Base-by-base conservation (phyloP, 345 rosid species). In the Dipteronia dyeriana region DNA sequence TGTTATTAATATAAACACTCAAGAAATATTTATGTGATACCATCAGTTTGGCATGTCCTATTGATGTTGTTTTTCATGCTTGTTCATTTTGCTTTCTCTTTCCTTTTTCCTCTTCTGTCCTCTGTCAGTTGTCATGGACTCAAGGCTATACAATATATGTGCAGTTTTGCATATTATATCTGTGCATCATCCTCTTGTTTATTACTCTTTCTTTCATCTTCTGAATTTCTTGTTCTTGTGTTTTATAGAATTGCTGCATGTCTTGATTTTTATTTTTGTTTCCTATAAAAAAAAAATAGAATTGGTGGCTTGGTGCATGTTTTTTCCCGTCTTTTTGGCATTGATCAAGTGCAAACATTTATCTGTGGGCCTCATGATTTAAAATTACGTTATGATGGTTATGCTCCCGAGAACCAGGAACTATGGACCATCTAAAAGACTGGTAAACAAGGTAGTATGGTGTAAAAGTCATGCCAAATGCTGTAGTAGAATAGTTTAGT, bases 81-180 rank as follows among this genome's bases (percentile, higher is more conserved):
- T 68, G 12, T 25, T 76, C 1, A 8, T 38, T 1, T 65, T 73
- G 4, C 63, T 19, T 54, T 68, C 61, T 63, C 51, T 56, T 71
- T 75, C 17, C n/a, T 68, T 20, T 66, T 70, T 31, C 76, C 51
- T 68, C 31, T 51, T 65, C 54, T 12, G 57, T 62, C n/a, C 23
- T 74, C 66, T 51, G 43, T 43, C 59, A 17, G 41, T 34, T 4
- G 38, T 34, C 38, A 31, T 57, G 10, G 34, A 31, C 0, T 73
- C 74, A 23, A n/a, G 71, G 57, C 9, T 47, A 29, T n/a, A 29
- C 45, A n/a, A 20, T 34, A 65, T 29, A 25, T 23, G 20, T 3
- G 51, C 26, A 9, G 57, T 41, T 43, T 47, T 47, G 34, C 31
- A 7, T n/a, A 47, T 68, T 20, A 38, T 66, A 39, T 25, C 12